Conservation (phyloP, 139 green algal species). For the Chlamydomonas schloesseri region DNA sequence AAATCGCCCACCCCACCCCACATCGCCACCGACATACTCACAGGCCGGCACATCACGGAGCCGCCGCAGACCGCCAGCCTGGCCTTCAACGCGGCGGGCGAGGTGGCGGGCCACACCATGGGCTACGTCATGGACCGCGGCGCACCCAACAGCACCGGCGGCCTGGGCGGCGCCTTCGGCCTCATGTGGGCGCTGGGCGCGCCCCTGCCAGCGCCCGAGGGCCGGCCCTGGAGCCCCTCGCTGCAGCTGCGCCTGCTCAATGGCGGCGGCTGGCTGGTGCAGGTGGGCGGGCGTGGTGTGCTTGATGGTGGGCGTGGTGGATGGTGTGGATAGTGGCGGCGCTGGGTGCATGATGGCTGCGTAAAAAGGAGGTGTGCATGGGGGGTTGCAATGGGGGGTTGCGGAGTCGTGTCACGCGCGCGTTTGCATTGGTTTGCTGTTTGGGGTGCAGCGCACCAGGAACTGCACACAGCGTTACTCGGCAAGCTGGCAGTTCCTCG, state of each 20-base stretch:
- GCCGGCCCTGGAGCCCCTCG: conserved; percentile 48
- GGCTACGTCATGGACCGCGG: conserved; percentile 66
- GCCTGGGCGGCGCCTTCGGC: conserved; percentile 72
- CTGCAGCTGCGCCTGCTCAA: conserved; percentile 29
- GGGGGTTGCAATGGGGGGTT: no score
- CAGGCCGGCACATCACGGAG: background rate
- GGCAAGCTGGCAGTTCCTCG: no score
- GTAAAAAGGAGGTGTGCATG: no score
- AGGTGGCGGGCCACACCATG: conserved; percentile 53
- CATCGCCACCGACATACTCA: no score
- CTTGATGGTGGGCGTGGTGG: no score
- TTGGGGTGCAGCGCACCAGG: no score
- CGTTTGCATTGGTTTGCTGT: no score
- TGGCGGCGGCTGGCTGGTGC: conserved; percentile 23
- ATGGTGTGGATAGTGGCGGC: no score
- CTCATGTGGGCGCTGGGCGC: conserved; percentile 66
- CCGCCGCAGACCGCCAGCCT: conserved; percentile 59
- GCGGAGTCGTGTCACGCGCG: no score
- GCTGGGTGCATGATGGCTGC: background rate
- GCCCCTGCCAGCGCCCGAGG: conserved; percentile 67
- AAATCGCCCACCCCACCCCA: no score
- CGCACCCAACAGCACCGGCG: conserved; percentile 63
- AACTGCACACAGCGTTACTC: no score
- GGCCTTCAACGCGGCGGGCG: conserved; percentile 64
- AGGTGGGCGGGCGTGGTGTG: conserved; percentile 3